Evolutionary conservation across 345 rosid genomes (phyloP), one percentile per base, ranked within the genome.

Genomic region (Brassica incana): DNA sequence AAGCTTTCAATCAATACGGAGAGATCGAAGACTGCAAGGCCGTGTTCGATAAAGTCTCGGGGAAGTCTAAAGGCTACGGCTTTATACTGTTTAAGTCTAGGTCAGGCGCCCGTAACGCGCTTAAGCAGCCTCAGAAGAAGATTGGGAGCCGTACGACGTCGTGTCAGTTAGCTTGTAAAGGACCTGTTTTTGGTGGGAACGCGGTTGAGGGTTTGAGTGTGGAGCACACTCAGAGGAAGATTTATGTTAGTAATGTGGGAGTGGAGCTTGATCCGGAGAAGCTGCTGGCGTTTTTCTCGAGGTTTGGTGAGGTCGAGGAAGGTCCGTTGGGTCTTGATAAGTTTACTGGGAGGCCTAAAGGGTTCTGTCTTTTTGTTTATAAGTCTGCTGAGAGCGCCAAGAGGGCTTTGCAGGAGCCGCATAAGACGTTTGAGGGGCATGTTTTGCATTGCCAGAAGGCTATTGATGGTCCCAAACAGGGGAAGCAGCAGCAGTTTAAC

Each of bases 291-390:
- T 90, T 69, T 82, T 91, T 93, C 83, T 85, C 81, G 10, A 87
- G 77, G 72, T 93, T 71, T 45, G 97, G 98, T 27, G 93, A 93
- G 82, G 78, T 91, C 30, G 98, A 93, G 78, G 90, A 88, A 36
- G 98, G 97, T 61, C 95, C 98, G 0, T 65, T 91, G 29, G 97
- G 97, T 60, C 87, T 91, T 68, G 98, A 93, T 77, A 90, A 90
- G 84, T 76, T 77, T 40, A 87, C 95, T 54, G 94, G 97, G 33
- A 93, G 79, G 83, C 91, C 93, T 1, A 91, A 86, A 81, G 97
- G 97, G 2, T 91, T 88, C 23, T 90, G 91, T 0, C 78, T 93
- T 29, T 93, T 91, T 84, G 91, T 93, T 2, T 93, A 88, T 79
- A 91, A 81, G 79, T 79, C 86, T 0, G 15, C 78, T 12, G 98